Evolutionary conservation across 257 asterid species (phyloP).

Genomic region (Solanum ossicruentum): DNA sequence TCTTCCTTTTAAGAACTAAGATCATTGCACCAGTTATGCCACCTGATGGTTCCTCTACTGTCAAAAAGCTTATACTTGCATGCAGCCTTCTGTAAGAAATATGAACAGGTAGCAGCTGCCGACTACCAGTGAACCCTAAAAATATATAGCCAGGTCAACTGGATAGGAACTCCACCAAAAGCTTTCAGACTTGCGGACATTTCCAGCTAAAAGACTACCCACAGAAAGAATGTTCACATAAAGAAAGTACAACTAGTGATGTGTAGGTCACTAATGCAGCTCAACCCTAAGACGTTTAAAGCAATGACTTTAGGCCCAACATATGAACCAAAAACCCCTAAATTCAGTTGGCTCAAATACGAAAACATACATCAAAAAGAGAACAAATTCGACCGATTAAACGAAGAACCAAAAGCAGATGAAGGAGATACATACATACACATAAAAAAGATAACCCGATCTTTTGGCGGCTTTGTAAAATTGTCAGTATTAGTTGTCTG

Average conservation of each 20-base stretch:
- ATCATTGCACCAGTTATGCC: background rate
- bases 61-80: background rate
- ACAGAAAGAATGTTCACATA: background rate
- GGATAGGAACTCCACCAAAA: background rate
- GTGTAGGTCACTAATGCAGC: background rate
- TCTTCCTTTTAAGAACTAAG: background rate
- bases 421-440: too few species aligned
- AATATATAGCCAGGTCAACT: background rate
- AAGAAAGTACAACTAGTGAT: background rate
- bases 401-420: too few species aligned
- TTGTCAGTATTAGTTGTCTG: too few species aligned
- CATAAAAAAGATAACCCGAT: too few species aligned
- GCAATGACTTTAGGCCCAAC: too few species aligned
- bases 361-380: too few species aligned
- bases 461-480: too few species aligned
- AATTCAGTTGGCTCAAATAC: too few species aligned
- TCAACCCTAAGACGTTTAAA: too few species aligned
- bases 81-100: background rate
- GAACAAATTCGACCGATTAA: too few species aligned
- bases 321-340: too few species aligned
- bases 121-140: background rate
- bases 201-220: background rate
- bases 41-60: background rate
- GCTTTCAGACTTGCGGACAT: background rate
- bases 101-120: background rate